These are phyloP conservation scores for Herpomyces periplanetae DNA, from an alignment of 2,329 filamentous ascomycete genomes.

Conservation along the genomic window DNA sequence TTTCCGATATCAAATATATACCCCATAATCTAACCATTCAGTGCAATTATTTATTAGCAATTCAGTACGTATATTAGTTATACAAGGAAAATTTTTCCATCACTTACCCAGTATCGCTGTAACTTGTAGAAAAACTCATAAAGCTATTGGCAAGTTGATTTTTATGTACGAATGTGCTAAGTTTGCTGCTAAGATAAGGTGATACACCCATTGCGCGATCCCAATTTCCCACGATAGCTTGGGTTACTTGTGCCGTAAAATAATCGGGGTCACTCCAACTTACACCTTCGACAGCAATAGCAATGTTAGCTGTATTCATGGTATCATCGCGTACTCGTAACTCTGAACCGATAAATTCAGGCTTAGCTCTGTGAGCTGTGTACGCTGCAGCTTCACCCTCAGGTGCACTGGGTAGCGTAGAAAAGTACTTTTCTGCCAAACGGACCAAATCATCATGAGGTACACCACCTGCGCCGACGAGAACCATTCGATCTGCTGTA, in stretches of 20 bases:
- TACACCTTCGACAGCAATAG: slow-evolving; percentile 91
- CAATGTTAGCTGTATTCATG: slow-evolving; percentile 81
- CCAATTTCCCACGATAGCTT: slow-evolving; percentile 98
- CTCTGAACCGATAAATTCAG: slow-evolving; percentile 86
- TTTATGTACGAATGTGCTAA: slow-evolving; percentile 72
- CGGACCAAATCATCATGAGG: slow-evolving; percentile 77
- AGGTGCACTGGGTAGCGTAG: slow-evolving; percentile 29
- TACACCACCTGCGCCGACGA: slow-evolving; percentile 72
- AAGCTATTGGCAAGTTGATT: slow-evolving; percentile 94
- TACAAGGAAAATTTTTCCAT: background rate
- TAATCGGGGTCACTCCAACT: slow-evolving; percentile 98
- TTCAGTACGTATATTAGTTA: slow-evolving; percentile 1
- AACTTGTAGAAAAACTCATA: slow-evolving; percentile 99
- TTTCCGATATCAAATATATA: slow-evolving; percentile 87
- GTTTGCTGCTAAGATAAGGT: slow-evolving; percentile 86
- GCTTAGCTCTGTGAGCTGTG: slow-evolving; percentile 40
- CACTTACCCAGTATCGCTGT: slow-evolving; percentile 83
- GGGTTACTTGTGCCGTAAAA: slow-evolving; percentile 84
- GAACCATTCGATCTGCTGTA: slow-evolving; percentile 95
- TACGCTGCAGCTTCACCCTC: slow-evolving; percentile 32
- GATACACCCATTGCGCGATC: slow-evolving; percentile 95
- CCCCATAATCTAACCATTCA: slow-evolving; percentile 42
- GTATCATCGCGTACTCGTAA: slow-evolving; percentile 83
- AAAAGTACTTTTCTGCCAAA: slow-evolving; percentile 85
- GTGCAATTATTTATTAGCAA: slow-evolving; percentile 2